Conservation (phyloP, 306 rosid genomes). For the Castanospermum australe region DNA sequence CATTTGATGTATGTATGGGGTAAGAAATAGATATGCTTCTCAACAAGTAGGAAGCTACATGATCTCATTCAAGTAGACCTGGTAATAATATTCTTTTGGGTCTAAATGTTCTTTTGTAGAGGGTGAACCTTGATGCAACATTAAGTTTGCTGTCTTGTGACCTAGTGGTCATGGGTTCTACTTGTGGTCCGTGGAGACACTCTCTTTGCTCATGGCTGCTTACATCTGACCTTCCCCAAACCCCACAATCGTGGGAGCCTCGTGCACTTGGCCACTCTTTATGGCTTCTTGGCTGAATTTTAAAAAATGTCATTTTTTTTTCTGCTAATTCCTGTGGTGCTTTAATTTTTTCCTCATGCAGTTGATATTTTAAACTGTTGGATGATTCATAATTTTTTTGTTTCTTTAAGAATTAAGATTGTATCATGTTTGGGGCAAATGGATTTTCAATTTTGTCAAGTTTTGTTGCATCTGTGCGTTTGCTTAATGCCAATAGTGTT, state of each 20-base stretch:
- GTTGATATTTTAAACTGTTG: not conserved
- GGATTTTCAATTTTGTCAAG: not conserved
- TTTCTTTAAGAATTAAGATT: not conserved
- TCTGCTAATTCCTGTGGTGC: not conserved
- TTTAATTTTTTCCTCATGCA: not conserved
- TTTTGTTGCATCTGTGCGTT: not conserved
- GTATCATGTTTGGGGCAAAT: not conserved
- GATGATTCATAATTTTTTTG: not conserved
- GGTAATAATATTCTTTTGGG: not conserved
- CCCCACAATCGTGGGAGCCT: not conserved
- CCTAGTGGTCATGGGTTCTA: not conserved
- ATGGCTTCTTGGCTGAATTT: not conserved
- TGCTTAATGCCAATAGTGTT: conserved; percentile 18
- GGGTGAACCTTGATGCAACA: not conserved
- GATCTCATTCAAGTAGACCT: not conserved
- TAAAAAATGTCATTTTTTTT: not conserved
- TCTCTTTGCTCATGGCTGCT: not conserved
- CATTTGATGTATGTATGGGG: not conserved
- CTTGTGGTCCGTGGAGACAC: not conserved
- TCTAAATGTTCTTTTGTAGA: not conserved
- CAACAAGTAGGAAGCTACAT: not conserved
- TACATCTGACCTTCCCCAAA: no score
- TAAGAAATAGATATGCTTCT: not conserved
- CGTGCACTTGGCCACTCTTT: not conserved
- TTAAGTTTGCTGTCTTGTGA: not conserved